Evolutionary conservation across 352 stramenopile genomes (phyloP).

Genomic region (Elongisporangium senticosum): DNA sequence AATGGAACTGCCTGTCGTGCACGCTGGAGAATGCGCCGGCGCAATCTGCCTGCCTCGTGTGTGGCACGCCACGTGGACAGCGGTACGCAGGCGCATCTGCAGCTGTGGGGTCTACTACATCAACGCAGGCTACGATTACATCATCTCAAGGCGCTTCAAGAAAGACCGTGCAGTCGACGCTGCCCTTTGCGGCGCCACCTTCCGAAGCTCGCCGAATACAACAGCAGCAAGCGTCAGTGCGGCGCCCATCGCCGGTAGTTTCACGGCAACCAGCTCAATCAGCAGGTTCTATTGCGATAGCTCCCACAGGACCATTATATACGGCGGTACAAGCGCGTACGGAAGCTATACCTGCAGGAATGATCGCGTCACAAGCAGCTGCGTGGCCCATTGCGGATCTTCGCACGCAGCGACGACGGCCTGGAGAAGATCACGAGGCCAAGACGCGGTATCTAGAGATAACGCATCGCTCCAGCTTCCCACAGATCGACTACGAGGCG

Average conservation of each 20-base stretch:
- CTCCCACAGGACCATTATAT: not conserved
- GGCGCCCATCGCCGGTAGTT: not conserved
- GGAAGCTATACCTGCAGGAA: not conserved
- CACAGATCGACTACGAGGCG: slow-evolving; percentile 54
- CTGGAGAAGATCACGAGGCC: slow-evolving; percentile 49
- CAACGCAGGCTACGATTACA: not conserved
- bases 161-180: slow-evolving; percentile 56
- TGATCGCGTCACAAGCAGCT: not conserved
- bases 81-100: slow-evolving; percentile 11
- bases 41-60: slow-evolving; percentile 38
- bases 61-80: slow-evolving; percentile 38
- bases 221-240: slow-evolving; percentile 2
- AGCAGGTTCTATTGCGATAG: not conserved
- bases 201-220: slow-evolving; percentile 3
- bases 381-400: slow-evolving; percentile 7
- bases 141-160: slow-evolving; percentile 6
- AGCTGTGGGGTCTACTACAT: not conserved
- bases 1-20: slow-evolving; percentile 51
- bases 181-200: slow-evolving; percentile 40
- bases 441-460: slow-evolving; percentile 57
- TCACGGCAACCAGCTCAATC: not conserved
- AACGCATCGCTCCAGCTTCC: slow-evolving; percentile 23
- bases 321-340: too few relatives aligned
- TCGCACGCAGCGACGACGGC: slow-evolving; percentile 9
- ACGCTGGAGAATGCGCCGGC: slow-evolving; percentile 48